Conservation (phyloP, 2,329 filamentous ascomycete genomes). For the Penicillium sp. region DNA sequence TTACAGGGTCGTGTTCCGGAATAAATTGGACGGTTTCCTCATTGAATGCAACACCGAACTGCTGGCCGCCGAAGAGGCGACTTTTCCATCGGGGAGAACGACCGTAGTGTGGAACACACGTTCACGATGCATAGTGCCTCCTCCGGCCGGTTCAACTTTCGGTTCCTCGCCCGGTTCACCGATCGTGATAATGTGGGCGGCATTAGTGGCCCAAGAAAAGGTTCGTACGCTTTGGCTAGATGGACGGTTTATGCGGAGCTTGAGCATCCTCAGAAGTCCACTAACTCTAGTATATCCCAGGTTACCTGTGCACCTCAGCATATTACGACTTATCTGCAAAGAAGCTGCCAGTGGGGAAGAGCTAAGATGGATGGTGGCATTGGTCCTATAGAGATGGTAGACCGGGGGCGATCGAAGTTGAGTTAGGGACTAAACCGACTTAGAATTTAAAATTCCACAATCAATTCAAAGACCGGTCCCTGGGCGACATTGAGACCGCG, state of each 20-base stretch:
- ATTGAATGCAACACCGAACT: slow-evolving; percentile 43
- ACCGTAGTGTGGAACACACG: slow-evolving; percentile 49
- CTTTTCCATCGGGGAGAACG: slow-evolving; percentile 49
- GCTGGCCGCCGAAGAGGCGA: slow-evolving; percentile 51
- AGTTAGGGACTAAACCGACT: not conserved
- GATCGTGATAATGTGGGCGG: slow-evolving; percentile 53
- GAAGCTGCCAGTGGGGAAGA: not conserved
- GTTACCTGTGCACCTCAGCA: accelerated
- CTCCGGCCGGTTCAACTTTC: slow-evolving; percentile 32
- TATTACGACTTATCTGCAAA: not conserved
- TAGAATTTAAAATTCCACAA: not conserved
- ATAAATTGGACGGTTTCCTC: slow-evolving; percentile 40
- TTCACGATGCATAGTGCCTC: slow-evolving; percentile 48
- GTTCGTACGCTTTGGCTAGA: not conserved
- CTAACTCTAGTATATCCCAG: not conserved
- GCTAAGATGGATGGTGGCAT: not conserved
- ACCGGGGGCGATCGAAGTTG: not conserved
- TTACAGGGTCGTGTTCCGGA: slow-evolving; percentile 48
- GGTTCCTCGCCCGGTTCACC: slow-evolving; percentile 19
- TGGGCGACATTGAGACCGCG: too few species aligned
- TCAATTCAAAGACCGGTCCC: not conserved
- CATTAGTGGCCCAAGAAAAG: slow-evolving; percentile 33
- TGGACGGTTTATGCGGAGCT: not conserved
- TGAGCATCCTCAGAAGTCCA: not conserved
- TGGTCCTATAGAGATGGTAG: not conserved